Evolutionary conservation across 2,329 filamentous ascomycete genomes (phyloP).

Genomic region (Venturia pyrina): DNA sequence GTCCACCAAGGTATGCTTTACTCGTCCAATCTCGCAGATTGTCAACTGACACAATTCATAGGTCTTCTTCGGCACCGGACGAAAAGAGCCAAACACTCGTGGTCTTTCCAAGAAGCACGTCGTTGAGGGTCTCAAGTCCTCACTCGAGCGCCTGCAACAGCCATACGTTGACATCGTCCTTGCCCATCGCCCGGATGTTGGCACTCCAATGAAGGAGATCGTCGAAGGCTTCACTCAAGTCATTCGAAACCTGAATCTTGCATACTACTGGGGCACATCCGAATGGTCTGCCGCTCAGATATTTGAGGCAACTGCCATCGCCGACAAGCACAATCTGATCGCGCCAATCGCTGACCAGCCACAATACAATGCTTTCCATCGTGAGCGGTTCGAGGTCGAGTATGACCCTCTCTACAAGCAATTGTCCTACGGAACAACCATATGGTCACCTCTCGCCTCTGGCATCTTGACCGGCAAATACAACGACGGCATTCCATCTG

Average conservation of each 20-base stretch:
- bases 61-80: conserved; percentile 44
- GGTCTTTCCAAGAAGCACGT: conserved; percentile 41
- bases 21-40: background rate
- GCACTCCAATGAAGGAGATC: conserved; percentile 53
- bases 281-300: conserved; percentile 53
- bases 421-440: conserved; percentile 47
- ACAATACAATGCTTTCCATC: conserved; percentile 53
- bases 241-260: conserved; percentile 46
- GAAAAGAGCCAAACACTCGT: conserved; percentile 48
- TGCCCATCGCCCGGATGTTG: conserved; percentile 54
- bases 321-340: conserved; percentile 49
- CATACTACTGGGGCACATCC: conserved; percentile 55
- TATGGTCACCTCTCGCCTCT: conserved; percentile 46
- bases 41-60: background rate
- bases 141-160: conserved; percentile 48
- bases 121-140: conserved; percentile 49
- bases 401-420: conserved; percentile 48
- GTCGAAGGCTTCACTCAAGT: conserved; percentile 45
- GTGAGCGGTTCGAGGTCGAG: conserved; percentile 51
- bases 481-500: conserved; percentile 52
- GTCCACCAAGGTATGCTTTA: conserved; percentile 3
- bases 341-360: conserved; percentile 45
- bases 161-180: conserved; percentile 59
- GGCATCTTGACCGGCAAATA: conserved; percentile 55
- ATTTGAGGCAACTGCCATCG: conserved; percentile 45